These are phyloP conservation scores for Yarrowia keelungensis DNA, from an alignment of 805 yeast species.

Conservation along the genomic window DNA sequence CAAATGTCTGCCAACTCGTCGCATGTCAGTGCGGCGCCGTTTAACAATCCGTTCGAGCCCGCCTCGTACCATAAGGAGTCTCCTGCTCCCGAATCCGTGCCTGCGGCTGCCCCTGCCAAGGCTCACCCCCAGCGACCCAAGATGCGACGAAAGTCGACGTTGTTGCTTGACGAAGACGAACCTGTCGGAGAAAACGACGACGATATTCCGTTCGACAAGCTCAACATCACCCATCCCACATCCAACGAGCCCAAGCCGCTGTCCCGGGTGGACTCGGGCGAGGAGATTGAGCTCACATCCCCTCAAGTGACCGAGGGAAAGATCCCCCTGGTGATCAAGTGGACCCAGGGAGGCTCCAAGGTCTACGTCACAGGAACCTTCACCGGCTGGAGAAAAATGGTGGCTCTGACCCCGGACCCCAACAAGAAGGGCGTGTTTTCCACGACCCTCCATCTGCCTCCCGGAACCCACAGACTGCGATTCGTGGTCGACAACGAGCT, in stretches of 20 bases:
- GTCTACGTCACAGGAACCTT: constrained; percentile 97
- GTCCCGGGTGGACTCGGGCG: constrained; percentile 49
- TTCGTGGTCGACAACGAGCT: constrained; percentile 93
- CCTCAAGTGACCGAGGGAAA: constrained; percentile 43
- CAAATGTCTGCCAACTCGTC: constrained; percentile 25
- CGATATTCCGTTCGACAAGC: constrained; percentile 58
- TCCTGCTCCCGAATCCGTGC: constrained; percentile 1
- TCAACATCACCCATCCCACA: constrained; percentile 51
- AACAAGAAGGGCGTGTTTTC: constrained; percentile 47
- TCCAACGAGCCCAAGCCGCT: constrained; percentile 45
- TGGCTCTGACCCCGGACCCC: constrained; percentile 68
- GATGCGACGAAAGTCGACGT: constrained; percentile 68
- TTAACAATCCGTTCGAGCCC: constrained; percentile 35
- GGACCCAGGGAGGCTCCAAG: constrained; percentile 96
- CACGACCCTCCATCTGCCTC: constrained; percentile 58
- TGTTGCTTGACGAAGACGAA: constrained; percentile 72
- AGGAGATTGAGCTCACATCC: constrained; percentile 47
- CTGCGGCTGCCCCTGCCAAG: neutral
- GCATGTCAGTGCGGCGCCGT: constrained; percentile 22
- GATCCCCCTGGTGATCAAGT: constrained; percentile 70
- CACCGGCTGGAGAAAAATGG: constrained; percentile 98
- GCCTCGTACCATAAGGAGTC: constrained; percentile 37
- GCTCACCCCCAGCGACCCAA: constrained; percentile 33
- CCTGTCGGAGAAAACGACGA: constrained; percentile 43
- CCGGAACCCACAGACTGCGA: constrained; percentile 90